Percentiles rank a stretch among this genome's conserved stretches.
These are phyloP conservation scores for Saposhnikovia divaricata DNA, from an alignment of 129 eudicot genomes.

Conservation along the genomic window DNA sequence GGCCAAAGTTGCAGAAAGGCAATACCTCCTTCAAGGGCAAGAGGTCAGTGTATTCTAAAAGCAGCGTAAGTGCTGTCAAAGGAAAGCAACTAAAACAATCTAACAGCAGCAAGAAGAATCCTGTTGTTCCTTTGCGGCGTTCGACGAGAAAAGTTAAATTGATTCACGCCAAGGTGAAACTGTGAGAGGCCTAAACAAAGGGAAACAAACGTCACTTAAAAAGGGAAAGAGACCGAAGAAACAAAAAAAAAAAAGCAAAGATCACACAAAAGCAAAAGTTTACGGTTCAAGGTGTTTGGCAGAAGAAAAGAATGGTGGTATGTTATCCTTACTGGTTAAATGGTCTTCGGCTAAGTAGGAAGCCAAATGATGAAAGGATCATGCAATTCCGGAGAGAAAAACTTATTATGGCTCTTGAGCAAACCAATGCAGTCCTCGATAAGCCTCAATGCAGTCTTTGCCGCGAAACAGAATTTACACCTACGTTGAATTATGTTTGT, in stretches of 20 bases:
- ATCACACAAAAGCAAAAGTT: neutral
- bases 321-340: slow-evolving; percentile 55
- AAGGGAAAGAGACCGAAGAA: slow-evolving; percentile 17
- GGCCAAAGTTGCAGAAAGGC: slow-evolving; percentile 21
- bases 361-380: slow-evolving; percentile 55
- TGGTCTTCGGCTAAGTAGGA: slow-evolving; percentile 63
- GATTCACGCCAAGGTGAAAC: slow-evolving; percentile 9
- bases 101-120: slow-evolving; percentile 22
- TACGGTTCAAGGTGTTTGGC: slow-evolving; percentile 14
- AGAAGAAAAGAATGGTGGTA: slow-evolving; percentile 46
- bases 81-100: slow-evolving; percentile 25
- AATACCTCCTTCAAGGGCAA: slow-evolving; percentile 22
- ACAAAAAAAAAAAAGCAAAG: slow-evolving; percentile 22
- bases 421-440: slow-evolving; percentile 14
- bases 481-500: slow-evolving; percentile 43
- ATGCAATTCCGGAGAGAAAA: slow-evolving; percentile 36
- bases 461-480: slow-evolving; percentile 37
- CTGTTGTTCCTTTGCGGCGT: slow-evolving; percentile 63
- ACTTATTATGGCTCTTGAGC: slow-evolving; percentile 31
- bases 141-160: slow-evolving; percentile 59
- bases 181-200: slow-evolving; percentile 20
- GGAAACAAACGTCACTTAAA: slow-evolving; percentile 26
- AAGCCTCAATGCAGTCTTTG: slow-evolving; percentile 69
- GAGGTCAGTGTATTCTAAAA: slow-evolving; percentile 20
- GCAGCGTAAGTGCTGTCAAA: slow-evolving; percentile 21